Evolutionary conservation across 2,329 filamentous ascomycete genomes (phyloP), one percentile per base, ranked within the genome.

Genomic region (Tetracladium maxilliforme): DNA sequence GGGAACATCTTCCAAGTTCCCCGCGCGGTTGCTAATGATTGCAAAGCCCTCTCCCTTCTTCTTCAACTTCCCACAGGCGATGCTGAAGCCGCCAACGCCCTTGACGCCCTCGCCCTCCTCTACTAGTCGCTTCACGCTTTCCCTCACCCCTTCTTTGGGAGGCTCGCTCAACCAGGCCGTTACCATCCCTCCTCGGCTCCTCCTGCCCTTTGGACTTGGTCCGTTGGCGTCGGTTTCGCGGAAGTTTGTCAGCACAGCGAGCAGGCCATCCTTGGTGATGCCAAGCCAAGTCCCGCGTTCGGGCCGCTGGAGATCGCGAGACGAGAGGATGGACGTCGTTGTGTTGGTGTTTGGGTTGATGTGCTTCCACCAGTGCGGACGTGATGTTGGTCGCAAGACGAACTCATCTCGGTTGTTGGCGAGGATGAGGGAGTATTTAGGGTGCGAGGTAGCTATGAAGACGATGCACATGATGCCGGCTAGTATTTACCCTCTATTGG

Each of bases 361-460:
- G 10, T 28, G 31, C 11, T 33, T 20, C 69, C 70, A 76, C 70
- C 70, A 76, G 44, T 72, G 61, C 6, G 70, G 70, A 30, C 64
- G 56, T 26, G 64, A 70, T 3, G 70, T 76, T 4, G 70, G 70
- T 15, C 70, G 60, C 10, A 73, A 56, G 33, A 76, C 67, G 49
- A 66, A 76, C 45, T 76, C 78, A 54, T 87, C 80, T 38, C 80
- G 68, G 47, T 87, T 87, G 52, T 84, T 70, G 43, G 84, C 58
- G 31, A 81, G 53, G 38, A 87, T 77, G 31, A 86, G 60, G 14
- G 75, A 64, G 49, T 86, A 86, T 36, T 65, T 58, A 7, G 80
- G 79, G 43, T 86, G 79, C 22, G 74, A 64, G 11, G 78, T 86
- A 14, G 78, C 81, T 30, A 82, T 56, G 22, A 86, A 57, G 24